phyloP scores from a whole-genome alignment of 1,139 yeast species.

The Yarrowia galli region DNA sequence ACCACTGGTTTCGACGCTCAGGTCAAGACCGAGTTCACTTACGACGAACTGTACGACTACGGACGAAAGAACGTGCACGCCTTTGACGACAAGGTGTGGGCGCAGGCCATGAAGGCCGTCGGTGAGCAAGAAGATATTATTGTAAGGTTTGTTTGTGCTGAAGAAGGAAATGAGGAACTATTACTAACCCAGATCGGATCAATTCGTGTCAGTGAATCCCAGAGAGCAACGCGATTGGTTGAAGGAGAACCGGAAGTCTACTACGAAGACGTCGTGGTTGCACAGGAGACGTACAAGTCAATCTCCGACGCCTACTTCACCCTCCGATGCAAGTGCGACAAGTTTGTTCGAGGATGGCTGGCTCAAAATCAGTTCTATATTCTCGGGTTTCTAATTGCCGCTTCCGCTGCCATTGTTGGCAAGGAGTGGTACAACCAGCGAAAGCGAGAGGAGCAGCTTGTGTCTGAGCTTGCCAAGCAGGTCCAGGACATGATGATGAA shows the following conservation, averaged over 20 bases:
- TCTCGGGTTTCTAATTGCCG: conserved; percentile 41
- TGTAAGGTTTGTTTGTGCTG: conserved; percentile 62
- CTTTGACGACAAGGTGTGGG: conserved; percentile 79
- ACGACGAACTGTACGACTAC: conserved; percentile 46
- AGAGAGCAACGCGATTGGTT: conserved; percentile 42
- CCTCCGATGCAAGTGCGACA: conserved; percentile 48
- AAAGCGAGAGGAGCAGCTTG: conserved; percentile 41
- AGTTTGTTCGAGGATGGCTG: conserved; percentile 46
- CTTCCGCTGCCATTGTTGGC: conserved; percentile 37
- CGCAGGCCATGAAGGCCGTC: conserved; percentile 66
- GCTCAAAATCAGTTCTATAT: conserved; percentile 48
- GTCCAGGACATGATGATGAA: conserved; percentile 48
- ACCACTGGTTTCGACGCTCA: conserved; percentile 47
- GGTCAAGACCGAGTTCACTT: conserved; percentile 50
- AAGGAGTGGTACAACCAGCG: conserved; percentile 38
- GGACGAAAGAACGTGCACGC: conserved; percentile 46
- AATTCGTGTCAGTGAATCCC: conserved; percentile 44
- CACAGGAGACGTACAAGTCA: conserved; percentile 49
- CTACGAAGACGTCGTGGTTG: conserved; percentile 29
- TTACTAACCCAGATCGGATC: conserved; percentile 43
- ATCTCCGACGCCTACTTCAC: conserved; percentile 51
- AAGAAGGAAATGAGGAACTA: not conserved
- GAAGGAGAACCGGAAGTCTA: conserved; percentile 33
- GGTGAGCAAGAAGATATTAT: conserved; percentile 76
- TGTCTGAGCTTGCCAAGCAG: conserved; percentile 48